Evolutionary conservation across 1,284 basidiomycete species (phyloP), one percentile per base, ranked within the genome.

Genomic region (Papiliotrema nemorosa): DNA sequence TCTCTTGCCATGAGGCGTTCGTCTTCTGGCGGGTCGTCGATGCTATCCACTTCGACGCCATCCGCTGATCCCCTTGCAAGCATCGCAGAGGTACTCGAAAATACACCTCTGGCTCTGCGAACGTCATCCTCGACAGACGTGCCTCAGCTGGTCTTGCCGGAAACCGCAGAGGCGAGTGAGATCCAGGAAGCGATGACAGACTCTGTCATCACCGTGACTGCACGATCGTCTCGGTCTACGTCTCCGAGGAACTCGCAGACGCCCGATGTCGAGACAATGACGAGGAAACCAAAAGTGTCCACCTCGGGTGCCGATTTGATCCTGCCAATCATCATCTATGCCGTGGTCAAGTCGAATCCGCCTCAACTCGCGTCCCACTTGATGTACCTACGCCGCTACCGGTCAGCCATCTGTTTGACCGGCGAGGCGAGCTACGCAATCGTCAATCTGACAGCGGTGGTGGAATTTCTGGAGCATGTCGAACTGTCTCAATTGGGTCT

Each of bases 391-490:
- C 89, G 94, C 60, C 82, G 93, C 20, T 97, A 90, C 74, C 79
- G 90, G 24, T 72, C 77, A 6, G 83, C 86, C 47, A 78, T 82
- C 3, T 78, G 87, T 39, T 77, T 80, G n/a, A 76, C 84, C 3
- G 90, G 90, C 1, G 90, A 96, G 66, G 87, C 89, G 58, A 84
- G 83, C 47, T 97, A 93, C 68, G 96, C 91, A 57, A 79, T 94
- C 26, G 88, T 96, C 68, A 97, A 96, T 71, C 78, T 94, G 27
- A 84, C 93, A 76, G 93, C 93, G 5, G 91, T 92, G 1, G 88
- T 89, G 2, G 90, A 94, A 64, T 97, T 96, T 69, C 76, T 97
- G 36, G 89, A 93, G 74, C 88, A 90, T 63, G 90, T 96, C 22
- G 89, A 93, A 70, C 78, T 93, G 46, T 83, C 80, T 7, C 86